Percentiles rank a stretch among this genome's conserved stretches.
Evolutionary conservation across 1,284 basidiomycete species (phyloP).

Genomic region (Volvariella surrecta): DNA sequence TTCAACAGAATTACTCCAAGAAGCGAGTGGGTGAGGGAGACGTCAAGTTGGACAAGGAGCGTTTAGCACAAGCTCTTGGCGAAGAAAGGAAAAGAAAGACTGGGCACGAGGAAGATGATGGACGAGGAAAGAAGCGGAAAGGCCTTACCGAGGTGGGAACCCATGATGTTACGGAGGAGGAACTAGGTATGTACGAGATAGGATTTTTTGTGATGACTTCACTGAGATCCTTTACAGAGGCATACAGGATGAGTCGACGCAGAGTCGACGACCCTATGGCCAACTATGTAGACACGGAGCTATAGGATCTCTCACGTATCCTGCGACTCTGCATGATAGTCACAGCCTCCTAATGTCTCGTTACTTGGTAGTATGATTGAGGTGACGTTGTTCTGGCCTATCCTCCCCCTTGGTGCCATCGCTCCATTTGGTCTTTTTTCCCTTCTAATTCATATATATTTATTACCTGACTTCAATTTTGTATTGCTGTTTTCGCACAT

Average conservation of each 20-base stretch:
- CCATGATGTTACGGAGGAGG: slow-evolving; percentile 85
- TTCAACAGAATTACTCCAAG: slow-evolving; percentile 57
- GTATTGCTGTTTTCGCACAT: no score
- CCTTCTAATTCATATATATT: no score
- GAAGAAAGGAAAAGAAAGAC: slow-evolving; percentile 79
- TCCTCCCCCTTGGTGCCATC: no score
- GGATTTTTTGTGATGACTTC: slow-evolving; percentile 6
- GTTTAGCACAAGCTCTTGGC: slow-evolving; percentile 58
- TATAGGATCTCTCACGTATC: no score
- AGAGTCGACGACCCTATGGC: slow-evolving; percentile 84
- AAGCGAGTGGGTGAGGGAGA: slow-evolving; percentile 72
- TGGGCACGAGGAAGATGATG: slow-evolving; percentile 45
- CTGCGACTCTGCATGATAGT: not conserved
- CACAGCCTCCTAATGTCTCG: not conserved
- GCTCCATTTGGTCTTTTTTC: no score
- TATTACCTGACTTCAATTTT: no score
- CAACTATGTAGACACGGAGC: slow-evolving; percentile 58
- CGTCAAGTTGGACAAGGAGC: slow-evolving; percentile 60
- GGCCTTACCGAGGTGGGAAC: slow-evolving; percentile 33
- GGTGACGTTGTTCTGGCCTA: no score
- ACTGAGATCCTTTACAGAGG: slow-evolving; percentile 45
- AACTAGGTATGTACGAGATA: slow-evolving; percentile 60
- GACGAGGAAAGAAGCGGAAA: slow-evolving; percentile 53
- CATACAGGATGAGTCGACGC: slow-evolving; percentile 69
- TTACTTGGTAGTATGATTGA: no score